Conservation (phyloP, 2,329 filamentous ascomycete genomes). For the Sporothrix dimorphospora region DNA sequence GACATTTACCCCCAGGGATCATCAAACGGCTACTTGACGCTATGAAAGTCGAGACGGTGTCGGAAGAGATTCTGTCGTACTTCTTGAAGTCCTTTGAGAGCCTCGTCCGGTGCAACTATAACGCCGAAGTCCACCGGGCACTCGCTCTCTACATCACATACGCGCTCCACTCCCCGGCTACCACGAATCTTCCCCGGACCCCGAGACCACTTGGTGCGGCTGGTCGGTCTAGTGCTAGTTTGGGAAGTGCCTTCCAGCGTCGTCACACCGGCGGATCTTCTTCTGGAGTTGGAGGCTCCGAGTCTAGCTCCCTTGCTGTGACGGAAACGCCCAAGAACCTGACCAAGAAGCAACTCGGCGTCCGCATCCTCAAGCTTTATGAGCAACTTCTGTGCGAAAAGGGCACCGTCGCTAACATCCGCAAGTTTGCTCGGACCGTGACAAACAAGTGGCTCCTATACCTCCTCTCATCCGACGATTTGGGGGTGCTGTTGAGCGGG, state of each 20-base stretch:
- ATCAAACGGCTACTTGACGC: constrained; percentile 89
- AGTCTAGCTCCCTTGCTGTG: background rate
- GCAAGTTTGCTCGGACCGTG: constrained; percentile 90
- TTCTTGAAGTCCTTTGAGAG: constrained; percentile 80
- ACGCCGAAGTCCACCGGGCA: constrained; percentile 81
- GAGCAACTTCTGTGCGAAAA: constrained; percentile 76
- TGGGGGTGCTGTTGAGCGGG: constrained; percentile 78
- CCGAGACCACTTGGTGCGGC: constrained; percentile 46
- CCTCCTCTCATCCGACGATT: constrained; percentile 82
- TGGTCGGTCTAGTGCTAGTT: constrained; percentile 20
- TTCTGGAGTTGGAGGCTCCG: background rate
- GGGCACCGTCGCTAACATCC: constrained; percentile 68
- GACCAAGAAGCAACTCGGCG: constrained; percentile 72
- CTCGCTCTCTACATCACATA: constrained; percentile 93
- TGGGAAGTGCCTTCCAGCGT: background rate
- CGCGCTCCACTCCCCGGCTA: constrained; percentile 64
- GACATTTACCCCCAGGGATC: constrained; percentile 61
- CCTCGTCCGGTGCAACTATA: constrained; percentile 78
- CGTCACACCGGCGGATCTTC: constrained; percentile 26
- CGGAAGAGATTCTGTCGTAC: constrained; percentile 69
- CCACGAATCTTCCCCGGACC: constrained; percentile 54
- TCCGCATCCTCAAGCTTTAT: constrained; percentile 76
- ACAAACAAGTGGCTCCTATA: constrained; percentile 98
- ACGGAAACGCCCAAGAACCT: constrained; percentile 45
- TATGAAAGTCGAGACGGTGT: constrained; percentile 81